Conservation (phyloP, 2,329 filamentous ascomycete species). For the Exophiala bonariae region DNA sequence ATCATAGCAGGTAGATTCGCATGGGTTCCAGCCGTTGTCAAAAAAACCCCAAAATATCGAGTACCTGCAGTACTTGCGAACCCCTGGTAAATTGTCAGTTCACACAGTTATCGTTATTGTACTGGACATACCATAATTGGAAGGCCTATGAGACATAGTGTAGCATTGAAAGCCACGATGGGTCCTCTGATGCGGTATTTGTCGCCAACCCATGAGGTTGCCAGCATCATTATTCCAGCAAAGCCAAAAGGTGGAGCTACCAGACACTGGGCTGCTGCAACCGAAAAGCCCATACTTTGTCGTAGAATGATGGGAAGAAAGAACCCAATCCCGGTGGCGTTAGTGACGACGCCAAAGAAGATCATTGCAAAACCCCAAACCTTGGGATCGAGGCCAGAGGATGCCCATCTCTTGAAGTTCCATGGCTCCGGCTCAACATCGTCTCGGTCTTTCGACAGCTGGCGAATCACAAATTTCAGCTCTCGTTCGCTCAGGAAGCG, state of each 20-base stretch:
- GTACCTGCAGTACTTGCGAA: constrained; percentile 57
- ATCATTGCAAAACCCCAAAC: constrained; percentile 57
- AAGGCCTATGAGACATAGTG: constrained; percentile 60
- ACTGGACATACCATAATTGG: constrained; percentile 34
- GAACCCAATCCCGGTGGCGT: constrained; percentile 76
- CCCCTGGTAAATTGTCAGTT: constrained; percentile 38
- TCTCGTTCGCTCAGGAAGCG: constrained; percentile 33
- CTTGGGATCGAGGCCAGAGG: constrained; percentile 50
- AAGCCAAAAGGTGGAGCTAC: constrained; percentile 69
- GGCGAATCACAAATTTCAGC: constrained; percentile 35
- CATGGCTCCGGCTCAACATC: constrained; percentile 53
- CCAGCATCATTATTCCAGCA: constrained; percentile 60
- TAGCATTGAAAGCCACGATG: constrained; percentile 64
- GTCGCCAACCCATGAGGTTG: constrained; percentile 65
- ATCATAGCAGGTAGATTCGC: constrained; percentile 73
- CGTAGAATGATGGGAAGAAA: constrained; percentile 75
- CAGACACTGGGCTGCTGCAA: constrained; percentile 67
- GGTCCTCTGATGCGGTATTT: constrained; percentile 66
- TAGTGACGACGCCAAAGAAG: constrained; percentile 63
- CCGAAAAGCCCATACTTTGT: constrained; percentile 62
- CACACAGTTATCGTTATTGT: neutral
- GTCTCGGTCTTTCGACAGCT: constrained; percentile 54
- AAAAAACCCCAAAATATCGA: constrained; percentile 73
- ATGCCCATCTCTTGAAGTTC: constrained; percentile 47
- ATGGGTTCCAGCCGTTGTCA: constrained; percentile 72